Percentiles rank a stretch among this genome's conserved stretches.
Evolutionary conservation across 2,329 filamentous ascomycete genomes (phyloP).

Genomic region (Neoascochyta sp.): DNA sequence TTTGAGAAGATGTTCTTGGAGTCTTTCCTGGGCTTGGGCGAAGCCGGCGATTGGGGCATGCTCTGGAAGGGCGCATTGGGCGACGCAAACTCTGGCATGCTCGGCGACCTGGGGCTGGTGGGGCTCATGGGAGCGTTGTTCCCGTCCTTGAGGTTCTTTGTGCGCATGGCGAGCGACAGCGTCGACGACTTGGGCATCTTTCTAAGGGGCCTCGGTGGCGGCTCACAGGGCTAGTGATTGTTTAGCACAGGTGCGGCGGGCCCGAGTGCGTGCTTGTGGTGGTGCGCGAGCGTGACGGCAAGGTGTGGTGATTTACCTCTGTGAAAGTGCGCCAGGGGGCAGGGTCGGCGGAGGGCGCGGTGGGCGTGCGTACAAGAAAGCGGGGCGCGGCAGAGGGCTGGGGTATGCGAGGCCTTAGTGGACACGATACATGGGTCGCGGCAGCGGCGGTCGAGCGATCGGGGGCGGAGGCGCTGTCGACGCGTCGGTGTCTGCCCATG

Average conservation of each 20-base stretch:
- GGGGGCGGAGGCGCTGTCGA: conserved; percentile 13
- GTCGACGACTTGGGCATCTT: conserved; percentile 41
- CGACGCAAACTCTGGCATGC: conserved; percentile 25
- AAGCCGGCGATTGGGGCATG: conserved; percentile 32
- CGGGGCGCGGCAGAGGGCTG: conserved; percentile 16
- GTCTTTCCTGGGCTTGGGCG: conserved; percentile 38
- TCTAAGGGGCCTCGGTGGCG: conserved; percentile 26
- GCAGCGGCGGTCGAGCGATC: conserved; percentile 9
- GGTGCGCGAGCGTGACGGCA: conserved; percentile 16
- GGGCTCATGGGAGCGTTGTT: conserved; percentile 31
- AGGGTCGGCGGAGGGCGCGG: conserved; percentile 13
- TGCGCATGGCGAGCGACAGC: conserved; percentile 36
- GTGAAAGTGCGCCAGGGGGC: conserved; percentile 15
- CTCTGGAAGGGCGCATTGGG: conserved; percentile 30
- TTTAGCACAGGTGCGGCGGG: conserved; percentile 18
- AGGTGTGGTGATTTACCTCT: too few species aligned
- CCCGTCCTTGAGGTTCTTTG: conserved; percentile 28
- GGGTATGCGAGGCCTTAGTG: conserved; percentile 15
- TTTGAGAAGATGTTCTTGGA: conserved; percentile 47
- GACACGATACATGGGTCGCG: conserved; percentile 26
- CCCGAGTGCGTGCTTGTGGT: conserved; percentile 3
- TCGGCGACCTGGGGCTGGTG: conserved; percentile 32
- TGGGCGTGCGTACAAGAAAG: conserved; percentile 11
- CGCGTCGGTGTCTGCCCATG: conserved; percentile 29
- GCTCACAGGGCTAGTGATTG: conserved; percentile 19